phyloP scores from a whole-genome alignment of 495 filamentous ascomycete species.

The Aspergillus ostianus region DNA sequence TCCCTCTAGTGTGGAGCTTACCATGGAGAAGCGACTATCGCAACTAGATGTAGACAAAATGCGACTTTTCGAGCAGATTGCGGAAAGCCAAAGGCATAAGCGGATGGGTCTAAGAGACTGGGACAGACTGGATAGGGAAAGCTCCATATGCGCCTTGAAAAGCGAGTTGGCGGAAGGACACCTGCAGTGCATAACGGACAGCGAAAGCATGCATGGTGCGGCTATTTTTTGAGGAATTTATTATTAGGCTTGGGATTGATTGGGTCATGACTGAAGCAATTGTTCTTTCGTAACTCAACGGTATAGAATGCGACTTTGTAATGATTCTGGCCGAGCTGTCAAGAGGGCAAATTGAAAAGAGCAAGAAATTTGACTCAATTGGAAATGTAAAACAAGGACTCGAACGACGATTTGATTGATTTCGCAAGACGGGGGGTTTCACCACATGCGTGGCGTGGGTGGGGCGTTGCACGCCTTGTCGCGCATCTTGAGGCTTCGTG shows the following conservation, averaged over 20 bases:
- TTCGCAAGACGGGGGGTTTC: neutral
- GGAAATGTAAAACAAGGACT: no score
- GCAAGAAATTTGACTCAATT: no score
- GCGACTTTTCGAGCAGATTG: conserved; percentile 52
- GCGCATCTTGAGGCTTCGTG: conserved; percentile 29
- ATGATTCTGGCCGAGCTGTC: no score
- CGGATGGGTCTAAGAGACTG: conserved; percentile 55
- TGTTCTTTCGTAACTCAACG: no score
- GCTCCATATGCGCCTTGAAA: conserved; percentile 55
- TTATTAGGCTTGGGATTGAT: neutral
- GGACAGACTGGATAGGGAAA: conserved; percentile 59
- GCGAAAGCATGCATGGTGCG: conserved; percentile 46
- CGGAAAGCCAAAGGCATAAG: conserved; percentile 54
- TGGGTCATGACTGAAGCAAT: no score
- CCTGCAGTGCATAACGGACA: conserved; percentile 55
- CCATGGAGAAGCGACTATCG: conserved; percentile 45
- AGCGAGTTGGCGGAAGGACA: conserved; percentile 63
- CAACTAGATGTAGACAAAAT: conserved; percentile 56
- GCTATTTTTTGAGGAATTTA: conserved; percentile 36
- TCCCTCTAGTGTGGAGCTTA: conserved; percentile 37
- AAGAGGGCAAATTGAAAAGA: no score
- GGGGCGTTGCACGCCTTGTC: conserved; percentile 11
- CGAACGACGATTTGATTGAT: no score
- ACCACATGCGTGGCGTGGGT: conserved; percentile 18
- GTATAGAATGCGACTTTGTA: no score